Conservation (phyloP, 1,284 basidiomycete genomes). For the Anthracocystis setariae region DNA sequence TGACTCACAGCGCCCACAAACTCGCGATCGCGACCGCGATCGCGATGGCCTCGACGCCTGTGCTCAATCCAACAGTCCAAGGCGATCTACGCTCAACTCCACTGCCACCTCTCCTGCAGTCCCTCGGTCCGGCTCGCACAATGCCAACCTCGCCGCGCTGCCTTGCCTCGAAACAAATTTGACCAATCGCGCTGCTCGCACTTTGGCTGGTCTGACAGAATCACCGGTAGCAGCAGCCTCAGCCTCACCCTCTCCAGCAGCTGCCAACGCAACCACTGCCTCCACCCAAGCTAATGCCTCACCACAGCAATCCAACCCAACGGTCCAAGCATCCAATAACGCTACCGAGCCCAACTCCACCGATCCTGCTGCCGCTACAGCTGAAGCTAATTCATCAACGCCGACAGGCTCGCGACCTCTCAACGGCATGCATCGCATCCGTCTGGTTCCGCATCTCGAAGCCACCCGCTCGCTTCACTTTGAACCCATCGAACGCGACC, state of each 20-base stretch:
- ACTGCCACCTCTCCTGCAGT: conserved; percentile 11
- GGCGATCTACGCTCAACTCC: conserved; percentile 10
- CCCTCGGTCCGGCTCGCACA: conserved; percentile 26
- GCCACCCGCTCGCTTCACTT: conserved; percentile 87
- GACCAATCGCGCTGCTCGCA: conserved; percentile 13
- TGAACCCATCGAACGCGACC: conserved; percentile 88
- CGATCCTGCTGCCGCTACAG: conserved; percentile 9
- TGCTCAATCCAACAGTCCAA: conserved; percentile 9
- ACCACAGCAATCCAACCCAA: conserved; percentile 7
- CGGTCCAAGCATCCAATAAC: conserved; percentile 1
- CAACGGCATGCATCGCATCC: conserved; percentile 70
- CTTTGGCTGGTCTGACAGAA: conserved; percentile 14
- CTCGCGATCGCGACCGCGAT: conserved; percentile 25
- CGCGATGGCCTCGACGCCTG: conserved; percentile 22
- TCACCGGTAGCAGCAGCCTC: conserved; percentile 8
- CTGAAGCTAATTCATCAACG: conserved; percentile 8
- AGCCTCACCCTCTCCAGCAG: conserved; percentile 4
- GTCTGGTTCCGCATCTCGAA: conserved; percentile 93
- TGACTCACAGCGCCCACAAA: conserved; percentile 26
- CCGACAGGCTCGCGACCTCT: conserved; percentile 30
- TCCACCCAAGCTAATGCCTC: neutral
- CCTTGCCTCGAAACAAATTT: conserved; percentile 11
- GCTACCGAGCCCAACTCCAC: conserved; percentile 5
- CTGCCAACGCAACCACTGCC: neutral
- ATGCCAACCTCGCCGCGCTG: neutral